A percentile compares a stretch with the other conserved stretches of the same genome.
phyloP scores from a whole-genome alignment of 2,329 filamentous ascomycete species.

The Fusarium sp. region DNA sequence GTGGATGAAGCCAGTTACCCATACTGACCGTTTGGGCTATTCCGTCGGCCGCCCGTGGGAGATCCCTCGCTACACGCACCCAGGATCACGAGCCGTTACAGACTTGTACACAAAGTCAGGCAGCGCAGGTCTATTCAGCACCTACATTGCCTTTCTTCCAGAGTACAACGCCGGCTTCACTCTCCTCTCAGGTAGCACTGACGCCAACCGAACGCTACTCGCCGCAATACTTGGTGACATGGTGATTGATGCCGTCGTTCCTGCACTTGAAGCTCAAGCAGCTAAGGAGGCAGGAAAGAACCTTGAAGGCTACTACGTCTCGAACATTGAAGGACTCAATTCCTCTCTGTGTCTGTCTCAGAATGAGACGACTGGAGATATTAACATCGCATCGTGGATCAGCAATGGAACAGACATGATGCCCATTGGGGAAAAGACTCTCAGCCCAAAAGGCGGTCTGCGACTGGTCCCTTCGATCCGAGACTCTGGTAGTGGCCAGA shows the following conservation, averaged over 20 bases:
- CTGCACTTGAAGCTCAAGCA: slow-evolving; percentile 21
- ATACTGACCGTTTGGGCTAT: slow-evolving; percentile 57
- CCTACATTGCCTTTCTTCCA: slow-evolving; percentile 58
- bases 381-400: slow-evolving; percentile 19
- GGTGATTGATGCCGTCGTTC: slow-evolving; percentile 23
- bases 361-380: slow-evolving; percentile 13
- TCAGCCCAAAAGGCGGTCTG: not conserved
- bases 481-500: not conserved
- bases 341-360: slow-evolving; percentile 11
- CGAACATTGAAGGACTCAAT: slow-evolving; percentile 2
- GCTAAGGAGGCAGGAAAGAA: slow-evolving; percentile 14
- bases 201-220: not conserved
- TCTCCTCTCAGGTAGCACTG: slow-evolving; percentile 53
- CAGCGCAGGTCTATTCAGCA: slow-evolving; percentile 50
- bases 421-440: not conserved
- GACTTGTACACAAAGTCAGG: slow-evolving; percentile 42
- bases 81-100: slow-evolving; percentile 60
- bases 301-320: slow-evolving; percentile 24
- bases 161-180: slow-evolving; percentile 61
- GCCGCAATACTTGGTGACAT: slow-evolving; percentile 22
- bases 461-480: not conserved
- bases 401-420: slow-evolving; percentile 37
- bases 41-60: slow-evolving; percentile 58
- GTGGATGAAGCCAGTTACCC: slow-evolving; percentile 59
- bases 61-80: slow-evolving; percentile 52